Percentiles rank a stretch among this genome's conserved stretches.
Evolutionary conservation across 164 flowering plant species (phyloP).

Genomic region (Berberis vulgaris): DNA sequence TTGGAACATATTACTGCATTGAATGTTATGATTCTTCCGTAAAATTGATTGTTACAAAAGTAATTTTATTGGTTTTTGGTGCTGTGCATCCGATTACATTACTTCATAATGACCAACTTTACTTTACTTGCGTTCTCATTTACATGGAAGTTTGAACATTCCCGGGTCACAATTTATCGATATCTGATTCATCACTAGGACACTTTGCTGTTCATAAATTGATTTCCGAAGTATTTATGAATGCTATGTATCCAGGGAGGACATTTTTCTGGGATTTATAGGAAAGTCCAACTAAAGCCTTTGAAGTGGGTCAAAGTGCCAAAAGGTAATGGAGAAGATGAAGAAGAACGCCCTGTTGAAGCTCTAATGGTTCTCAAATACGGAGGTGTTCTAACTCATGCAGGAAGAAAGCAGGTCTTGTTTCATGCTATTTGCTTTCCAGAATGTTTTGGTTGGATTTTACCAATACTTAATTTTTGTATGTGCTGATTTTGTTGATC

Average conservation of each 20-base stretch:
- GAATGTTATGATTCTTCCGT: too few relatives aligned
- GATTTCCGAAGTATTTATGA: slow-evolving; percentile 2
- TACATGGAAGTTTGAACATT: neutral
- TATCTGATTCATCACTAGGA: neutral
- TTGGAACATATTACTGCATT: too few relatives aligned
- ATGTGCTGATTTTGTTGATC: too few relatives aligned
- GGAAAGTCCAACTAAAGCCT: slow-evolving; percentile 98
- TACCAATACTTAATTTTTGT: too few relatives aligned
- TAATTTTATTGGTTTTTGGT: too few relatives aligned
- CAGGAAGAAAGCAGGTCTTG: slow-evolving; percentile 96
- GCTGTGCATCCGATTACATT: too few relatives aligned
- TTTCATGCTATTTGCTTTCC: neutral
- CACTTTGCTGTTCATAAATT: neutral
- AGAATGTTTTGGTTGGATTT: neutral
- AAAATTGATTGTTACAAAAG: too few relatives aligned
- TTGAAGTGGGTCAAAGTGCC: slow-evolving; percentile 83
- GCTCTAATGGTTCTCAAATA: slow-evolving; percentile 99
- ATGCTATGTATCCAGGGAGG: slow-evolving; percentile 61
- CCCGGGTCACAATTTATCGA: neutral
- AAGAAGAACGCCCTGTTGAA: slow-evolving; percentile 93
- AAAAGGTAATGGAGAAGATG: slow-evolving; percentile 74
- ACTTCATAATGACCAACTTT: too few relatives aligned
- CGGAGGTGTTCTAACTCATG: slow-evolving; percentile 99
- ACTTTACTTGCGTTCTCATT: too few relatives aligned
- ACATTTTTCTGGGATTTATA: slow-evolving; percentile 95